Base-by-base conservation (phyloP, 768 basidiomycete genomes). In the Tylopilus sp. region DNA sequence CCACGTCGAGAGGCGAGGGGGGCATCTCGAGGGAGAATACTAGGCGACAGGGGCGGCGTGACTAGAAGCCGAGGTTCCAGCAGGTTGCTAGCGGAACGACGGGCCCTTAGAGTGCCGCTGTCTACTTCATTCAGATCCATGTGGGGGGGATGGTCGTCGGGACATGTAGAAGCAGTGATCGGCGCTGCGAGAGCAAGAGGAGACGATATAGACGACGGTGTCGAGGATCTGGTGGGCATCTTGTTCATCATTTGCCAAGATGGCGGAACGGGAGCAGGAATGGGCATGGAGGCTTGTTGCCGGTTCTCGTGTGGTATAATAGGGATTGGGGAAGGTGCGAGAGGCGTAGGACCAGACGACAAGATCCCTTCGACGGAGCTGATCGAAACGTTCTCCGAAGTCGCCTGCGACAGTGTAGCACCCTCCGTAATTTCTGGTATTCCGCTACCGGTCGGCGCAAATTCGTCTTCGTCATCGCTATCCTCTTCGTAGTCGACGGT, bases 141-240 rank as follows among this genome's bases (percentile, higher is more conserved):
- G 51, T 74, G 77, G 2, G 86, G 86, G 38, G 83, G 80, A 14
- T 71, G 71, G 49, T 86, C 83, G 38, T 86, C 84, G 4, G 78
- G 74, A 9, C 77, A 78, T 17, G 78, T 71, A 12, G 87, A 76
- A 7, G 91, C 89, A 40, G 89, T 79, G 57, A 92, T 92, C 10
- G 91, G 91, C 28, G 84, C 87, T 7, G 90, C 91, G 28, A 92
- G 77, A 25, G 91, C 91, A 37, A 93, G 77, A 50, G 91, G 91
- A 13, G 91, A 93, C 22, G 91, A 92, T 48, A 92, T 81, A 17
- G 91, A 93, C 3, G 91, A 92, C 16, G 91, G 91, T 0, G 91
- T 93, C 11, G 90, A 92, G 8, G 91, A 91, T 45, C 91, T 79
- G 10, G 90, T 91, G 47, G 86, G 81, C 56, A 88, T 63, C 49